These are phyloP conservation scores for baker's yeast (Saccharomyces cerevisiae) DNA, from an alignment of 805 yeast species.

Conservation along the genomic window DNA sequence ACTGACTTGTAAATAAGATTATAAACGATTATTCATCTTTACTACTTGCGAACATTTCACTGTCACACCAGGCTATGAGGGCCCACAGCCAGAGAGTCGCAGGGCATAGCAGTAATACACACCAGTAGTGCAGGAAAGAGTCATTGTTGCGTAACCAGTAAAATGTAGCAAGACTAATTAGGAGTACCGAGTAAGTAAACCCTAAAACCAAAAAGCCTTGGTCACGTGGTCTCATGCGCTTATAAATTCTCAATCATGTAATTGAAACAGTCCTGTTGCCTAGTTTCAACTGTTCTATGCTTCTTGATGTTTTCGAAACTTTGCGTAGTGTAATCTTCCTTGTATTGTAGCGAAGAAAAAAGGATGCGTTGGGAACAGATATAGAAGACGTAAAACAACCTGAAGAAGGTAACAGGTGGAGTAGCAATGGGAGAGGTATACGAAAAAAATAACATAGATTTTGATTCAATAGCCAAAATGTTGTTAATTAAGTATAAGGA, in stretches of 20 bases:
- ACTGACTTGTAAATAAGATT: background rate
- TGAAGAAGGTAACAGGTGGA: background rate
- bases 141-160: background rate
- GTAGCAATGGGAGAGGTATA: background rate
- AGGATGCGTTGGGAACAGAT: background rate
- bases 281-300: background rate
- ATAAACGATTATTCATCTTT: background rate
- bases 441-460: background rate
- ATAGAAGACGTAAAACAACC: background rate
- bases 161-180: background rate
- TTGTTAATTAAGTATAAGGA: slow-evolving; percentile 19
- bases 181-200: background rate
- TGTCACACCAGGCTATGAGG: slow-evolving; percentile 29
- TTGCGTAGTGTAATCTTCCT: background rate
- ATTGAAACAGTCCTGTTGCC: background rate
- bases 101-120: slow-evolving; percentile 23
- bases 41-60: slow-evolving; percentile 18
- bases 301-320: background rate
- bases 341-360: background rate
- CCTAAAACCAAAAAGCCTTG: background rate
- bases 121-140: slow-evolving; percentile 21
- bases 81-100: slow-evolving; percentile 29
- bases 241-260: background rate
- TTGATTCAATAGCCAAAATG: slow-evolving; percentile 11
- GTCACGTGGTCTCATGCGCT: background rate